Evolutionary conservation across 371 early-diverging fungal genomes (phyloP), one percentile per base, ranked within the genome.

Genomic region (Haplosporangium sp.): DNA sequence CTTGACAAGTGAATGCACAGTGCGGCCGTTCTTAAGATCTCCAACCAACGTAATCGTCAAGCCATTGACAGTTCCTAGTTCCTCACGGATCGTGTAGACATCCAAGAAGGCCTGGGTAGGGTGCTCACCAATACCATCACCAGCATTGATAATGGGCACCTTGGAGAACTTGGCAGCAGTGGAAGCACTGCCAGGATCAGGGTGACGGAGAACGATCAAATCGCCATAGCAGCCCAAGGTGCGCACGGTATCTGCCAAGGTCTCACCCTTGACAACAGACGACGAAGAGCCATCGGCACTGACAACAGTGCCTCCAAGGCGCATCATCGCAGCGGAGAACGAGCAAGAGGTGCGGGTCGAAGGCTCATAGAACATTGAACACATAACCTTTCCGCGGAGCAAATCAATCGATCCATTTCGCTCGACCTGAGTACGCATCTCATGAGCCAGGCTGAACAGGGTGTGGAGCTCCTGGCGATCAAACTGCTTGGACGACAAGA

Each of bases 81-180:
- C 94, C 86, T 94, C 93, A 85, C 82, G 83, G 61, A 84, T 83
- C 2, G 75, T 74, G 89, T 98, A 99, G 20, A 91, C 88, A 82
- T 99, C 99, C 64, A 99, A 48, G 90, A 98, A 94, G 52, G 98
- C 99, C 84, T 98, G 99, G 20, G 97, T 95, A 38, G 99, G 99
- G 84, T 99, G 99, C 86, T 98, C 99, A 50, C 99, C 98, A 58
- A 92, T 87, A 71, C 99, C 99, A 81, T 98, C 98, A 69, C 99
- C 98, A 53, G 97, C 98, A 77, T 97, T 98, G 84, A 99, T 94
- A 46, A 99, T 87, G 18, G 98, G 98, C 12, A 96, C 92, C 83
- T 90, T 92, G 57, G 94, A 90, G 83, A 88, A 92, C 84, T 94
- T 95, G 65, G 98, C 94, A 40, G 96, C 98, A 37, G 87, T 73